A percentile compares a stretch with the other conserved stretches of the same genome.
phyloP scores from a whole-genome alignment of 1,139 yeast species.

The Candida labiduridarum region DNA sequence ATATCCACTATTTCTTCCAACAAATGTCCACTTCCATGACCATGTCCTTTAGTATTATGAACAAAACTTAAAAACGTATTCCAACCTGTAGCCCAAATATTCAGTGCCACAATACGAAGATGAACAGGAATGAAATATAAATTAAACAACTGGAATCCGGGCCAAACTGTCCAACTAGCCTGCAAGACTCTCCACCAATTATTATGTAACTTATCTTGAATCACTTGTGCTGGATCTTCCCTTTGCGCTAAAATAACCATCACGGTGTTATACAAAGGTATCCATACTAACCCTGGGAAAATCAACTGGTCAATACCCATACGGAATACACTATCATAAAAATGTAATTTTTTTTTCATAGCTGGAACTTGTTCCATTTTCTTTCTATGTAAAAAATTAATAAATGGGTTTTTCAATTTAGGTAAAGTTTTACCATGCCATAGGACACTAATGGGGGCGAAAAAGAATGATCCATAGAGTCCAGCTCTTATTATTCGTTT shows the following conservation, averaged over 20 bases:
- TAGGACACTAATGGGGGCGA: conserved; percentile 72
- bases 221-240: conserved; percentile 37
- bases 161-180: conserved; percentile 51
- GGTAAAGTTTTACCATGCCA: conserved; percentile 69
- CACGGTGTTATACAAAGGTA: conserved; percentile 46
- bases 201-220: conserved; percentile 34
- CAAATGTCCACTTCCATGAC: conserved; percentile 37
- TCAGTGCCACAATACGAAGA: conserved; percentile 40
- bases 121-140: conserved; percentile 45
- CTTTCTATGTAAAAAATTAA: conserved; percentile 15
- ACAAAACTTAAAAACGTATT: conserved; percentile 47
- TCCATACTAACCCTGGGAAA: conserved; percentile 41
- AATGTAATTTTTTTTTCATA: conserved; percentile 20
- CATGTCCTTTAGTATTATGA: conserved; percentile 50
- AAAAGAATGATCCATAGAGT: conserved; percentile 73
- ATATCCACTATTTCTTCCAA: conserved; percentile 46
- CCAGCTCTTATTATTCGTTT: conserved; percentile 65
- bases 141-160: conserved; percentile 42
- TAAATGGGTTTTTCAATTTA: conserved; percentile 45
- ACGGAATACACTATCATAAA: conserved; percentile 40
- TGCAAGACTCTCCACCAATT: conserved; percentile 48
- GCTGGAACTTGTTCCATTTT: conserved; percentile 13
- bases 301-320: conserved; percentile 41
- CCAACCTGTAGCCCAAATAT: conserved; percentile 49
- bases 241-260: conserved; percentile 43